These are phyloP conservation scores for Aspergillus heteromorphus DNA, from an alignment of 495 filamentous ascomycete genomes.

Conservation along the genomic window DNA sequence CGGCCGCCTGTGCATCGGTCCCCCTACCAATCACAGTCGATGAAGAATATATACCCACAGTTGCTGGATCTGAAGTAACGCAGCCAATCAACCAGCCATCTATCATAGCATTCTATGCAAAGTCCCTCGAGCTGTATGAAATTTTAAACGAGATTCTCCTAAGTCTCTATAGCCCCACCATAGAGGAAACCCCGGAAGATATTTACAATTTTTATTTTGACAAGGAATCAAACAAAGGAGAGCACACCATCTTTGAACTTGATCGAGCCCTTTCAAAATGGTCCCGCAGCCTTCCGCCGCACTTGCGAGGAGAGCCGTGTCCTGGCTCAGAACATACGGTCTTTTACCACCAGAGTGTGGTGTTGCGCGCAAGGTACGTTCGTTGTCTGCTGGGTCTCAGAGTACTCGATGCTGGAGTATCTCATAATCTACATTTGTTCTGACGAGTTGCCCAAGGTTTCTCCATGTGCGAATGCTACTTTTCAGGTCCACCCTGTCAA, in stretches of 20 bases:
- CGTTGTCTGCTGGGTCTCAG: neutral
- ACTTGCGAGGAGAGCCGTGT: constrained; percentile 16
- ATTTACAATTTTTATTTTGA: constrained; percentile 31
- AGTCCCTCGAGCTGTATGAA: constrained; percentile 35
- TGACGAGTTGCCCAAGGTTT: no score
- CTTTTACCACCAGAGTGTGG: constrained; percentile 31
- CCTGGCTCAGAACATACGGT: constrained; percentile 12
- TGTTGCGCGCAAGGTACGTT: constrained; percentile 27
- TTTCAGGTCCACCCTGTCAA: constrained; percentile 32
- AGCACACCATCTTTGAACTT: constrained; percentile 32
- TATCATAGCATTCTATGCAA: constrained; percentile 37
- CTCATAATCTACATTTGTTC: no score
- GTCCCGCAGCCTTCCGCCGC: constrained; percentile 25
- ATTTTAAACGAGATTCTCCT: constrained; percentile 38
- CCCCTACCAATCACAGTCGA: constrained; percentile 34
- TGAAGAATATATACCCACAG: constrained; percentile 30
- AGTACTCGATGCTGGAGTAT: neutral
- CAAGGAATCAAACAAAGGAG: constrained; percentile 18
- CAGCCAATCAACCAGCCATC: constrained; percentile 26
- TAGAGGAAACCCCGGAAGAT: constrained; percentile 25
- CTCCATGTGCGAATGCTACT: constrained; percentile 34
- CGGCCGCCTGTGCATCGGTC: constrained; percentile 26
- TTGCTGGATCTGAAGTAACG: constrained; percentile 11
- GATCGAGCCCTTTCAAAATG: constrained; percentile 31
- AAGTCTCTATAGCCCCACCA: constrained; percentile 26